Evolutionary conservation across 495 filamentous ascomycete genomes (phyloP).

Genomic region (Penicillium mononematosum): DNA sequence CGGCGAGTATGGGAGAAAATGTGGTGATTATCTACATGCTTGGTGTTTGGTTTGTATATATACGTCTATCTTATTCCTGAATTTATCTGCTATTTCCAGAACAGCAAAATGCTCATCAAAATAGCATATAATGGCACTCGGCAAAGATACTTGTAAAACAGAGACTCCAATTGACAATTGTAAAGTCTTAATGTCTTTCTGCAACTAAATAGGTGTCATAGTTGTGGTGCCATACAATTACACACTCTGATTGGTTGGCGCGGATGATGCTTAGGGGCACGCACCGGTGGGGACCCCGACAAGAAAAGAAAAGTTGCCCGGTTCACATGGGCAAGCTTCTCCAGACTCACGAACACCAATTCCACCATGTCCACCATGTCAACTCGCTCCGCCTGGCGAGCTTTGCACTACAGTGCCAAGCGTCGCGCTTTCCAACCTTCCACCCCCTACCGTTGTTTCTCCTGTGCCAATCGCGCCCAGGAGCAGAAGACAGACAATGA

Average conservation of each 20-base stretch:
- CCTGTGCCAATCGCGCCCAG: slow-evolving; percentile 48
- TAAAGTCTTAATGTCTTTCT: neutral
- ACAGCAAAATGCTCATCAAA: neutral
- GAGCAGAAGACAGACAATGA: slow-evolving; percentile 49
- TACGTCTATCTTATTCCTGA: neutral
- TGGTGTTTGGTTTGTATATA: neutral
- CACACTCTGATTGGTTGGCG: slow-evolving; percentile 18
- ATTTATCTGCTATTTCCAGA: neutral
- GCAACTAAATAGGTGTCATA: neutral
- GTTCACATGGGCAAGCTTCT: slow-evolving; percentile 3
- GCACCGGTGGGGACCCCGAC: slow-evolving; percentile 12
- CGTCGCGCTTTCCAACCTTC: slow-evolving; percentile 27
- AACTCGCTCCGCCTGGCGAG: slow-evolving; percentile 39
- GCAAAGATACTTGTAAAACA: neutral
- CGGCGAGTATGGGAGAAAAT: slow-evolving; percentile 33
- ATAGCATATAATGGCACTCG: neutral
- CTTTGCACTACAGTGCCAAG: slow-evolving; percentile 33
- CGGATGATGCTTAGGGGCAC: slow-evolving; percentile 4
- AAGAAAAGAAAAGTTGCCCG: slow-evolving; percentile 27
- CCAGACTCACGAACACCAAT: slow-evolving; percentile 4
- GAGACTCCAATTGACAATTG: neutral
- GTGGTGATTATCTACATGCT: slow-evolving; percentile 27
- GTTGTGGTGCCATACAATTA: neutral
- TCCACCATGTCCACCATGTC: slow-evolving; percentile 23
- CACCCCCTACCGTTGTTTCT: slow-evolving; percentile 53